Evolutionary conservation across 495 filamentous ascomycete genomes (phyloP).

Genomic region (Pyrenula aspistea): DNA sequence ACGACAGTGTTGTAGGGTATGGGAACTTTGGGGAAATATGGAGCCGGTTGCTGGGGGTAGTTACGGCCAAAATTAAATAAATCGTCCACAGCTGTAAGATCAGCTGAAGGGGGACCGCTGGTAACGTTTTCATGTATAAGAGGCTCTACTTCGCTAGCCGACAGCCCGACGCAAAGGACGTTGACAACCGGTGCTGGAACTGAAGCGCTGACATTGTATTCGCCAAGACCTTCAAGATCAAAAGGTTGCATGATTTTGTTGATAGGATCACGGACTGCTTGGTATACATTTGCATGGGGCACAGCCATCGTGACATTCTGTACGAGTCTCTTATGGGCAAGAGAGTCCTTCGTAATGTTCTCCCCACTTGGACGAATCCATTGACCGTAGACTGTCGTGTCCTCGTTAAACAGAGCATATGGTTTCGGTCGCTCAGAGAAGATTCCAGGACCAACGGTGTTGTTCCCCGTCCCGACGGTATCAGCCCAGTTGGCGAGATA

Average conservation of each 20-base stretch:
- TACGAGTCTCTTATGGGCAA: conserved; percentile 35
- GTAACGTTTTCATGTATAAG: conserved; percentile 30
- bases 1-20: conserved; percentile 51
- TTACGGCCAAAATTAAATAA: conserved; percentile 51
- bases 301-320: conserved; percentile 67
- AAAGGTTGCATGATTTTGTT: conserved; percentile 58
- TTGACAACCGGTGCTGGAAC: conserved; percentile 55
- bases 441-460: conserved; percentile 3
- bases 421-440: conserved; percentile 30
- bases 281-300: conserved; percentile 55
- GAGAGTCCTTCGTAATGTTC: conserved; percentile 33
- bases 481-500: conserved; percentile 36
- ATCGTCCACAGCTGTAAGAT: conserved; percentile 52
- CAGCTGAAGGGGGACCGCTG: conserved; percentile 17
- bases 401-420: conserved; percentile 47
- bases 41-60: conserved; percentile 34
- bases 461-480: conserved; percentile 21
- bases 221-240: conserved; percentile 50
- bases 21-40: conserved; percentile 54
- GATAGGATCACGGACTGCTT: conserved; percentile 39
- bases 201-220: conserved; percentile 51
- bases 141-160: conserved; percentile 40
- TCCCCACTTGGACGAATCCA: conserved; percentile 43
- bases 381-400: conserved; percentile 47
- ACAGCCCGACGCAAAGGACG: conserved; percentile 56